Evolutionary conservation across 2,329 filamentous ascomycete species (phyloP).

Genomic region (Fusarium albidum): DNA sequence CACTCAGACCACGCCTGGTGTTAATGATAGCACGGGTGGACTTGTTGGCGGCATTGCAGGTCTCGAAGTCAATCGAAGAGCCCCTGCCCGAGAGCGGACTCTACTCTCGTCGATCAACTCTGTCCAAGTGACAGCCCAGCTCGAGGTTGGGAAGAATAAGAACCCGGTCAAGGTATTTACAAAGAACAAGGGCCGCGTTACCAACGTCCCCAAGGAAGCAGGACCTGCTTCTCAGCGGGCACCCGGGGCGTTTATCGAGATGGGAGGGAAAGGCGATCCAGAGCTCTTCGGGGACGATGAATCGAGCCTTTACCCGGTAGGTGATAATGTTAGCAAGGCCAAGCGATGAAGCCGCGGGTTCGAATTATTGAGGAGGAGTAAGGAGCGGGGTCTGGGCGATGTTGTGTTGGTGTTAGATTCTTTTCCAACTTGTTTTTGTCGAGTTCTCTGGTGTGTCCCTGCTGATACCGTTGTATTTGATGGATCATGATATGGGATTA

Average conservation of each 20-base stretch:
- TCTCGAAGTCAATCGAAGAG: conserved; percentile 85
- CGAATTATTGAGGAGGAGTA: conserved; percentile 1
- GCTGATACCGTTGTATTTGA: conserved; percentile 11
- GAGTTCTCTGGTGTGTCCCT: not conserved
- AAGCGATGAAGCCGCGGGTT: conserved; percentile 19
- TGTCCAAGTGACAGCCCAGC: conserved; percentile 61
- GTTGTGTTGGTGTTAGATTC: conserved; percentile 17
- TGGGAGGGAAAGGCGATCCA: conserved; percentile 88
- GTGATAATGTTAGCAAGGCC: conserved; percentile 41
- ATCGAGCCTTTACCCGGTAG: conserved; percentile 57
- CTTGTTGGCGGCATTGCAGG: conserved; percentile 85
- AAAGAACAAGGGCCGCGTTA: conserved; percentile 66
- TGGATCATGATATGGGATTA: not conserved
- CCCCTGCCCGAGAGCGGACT: conserved; percentile 82
- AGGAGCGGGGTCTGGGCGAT: not conserved
- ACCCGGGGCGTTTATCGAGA: conserved; percentile 79
- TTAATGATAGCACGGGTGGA: conserved; percentile 89
- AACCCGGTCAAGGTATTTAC: conserved; percentile 76
- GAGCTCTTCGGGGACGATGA: conserved; percentile 74
- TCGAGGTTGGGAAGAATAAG: conserved; percentile 65
- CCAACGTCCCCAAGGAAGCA: conserved; percentile 62
- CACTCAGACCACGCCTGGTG: conserved; percentile 65
- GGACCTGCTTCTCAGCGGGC: conserved; percentile 73
- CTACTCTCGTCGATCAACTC: conserved; percentile 84
- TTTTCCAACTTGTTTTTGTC: not conserved